Evolutionary conservation across 1,139 yeast genomes (phyloP).

Genomic region (Keqinozyma sinolaborantium): DNA sequence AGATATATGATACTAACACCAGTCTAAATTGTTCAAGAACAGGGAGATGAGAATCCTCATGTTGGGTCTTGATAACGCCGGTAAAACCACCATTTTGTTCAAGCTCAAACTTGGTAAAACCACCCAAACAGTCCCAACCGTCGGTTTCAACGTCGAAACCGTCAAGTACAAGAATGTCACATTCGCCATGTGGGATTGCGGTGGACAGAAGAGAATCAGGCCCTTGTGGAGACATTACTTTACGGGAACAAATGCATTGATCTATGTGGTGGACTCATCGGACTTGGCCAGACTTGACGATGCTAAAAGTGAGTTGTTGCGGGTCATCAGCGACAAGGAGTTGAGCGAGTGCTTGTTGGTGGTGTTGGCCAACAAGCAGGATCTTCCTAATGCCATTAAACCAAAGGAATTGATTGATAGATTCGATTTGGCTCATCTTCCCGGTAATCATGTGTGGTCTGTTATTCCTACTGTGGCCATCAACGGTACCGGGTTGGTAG

Average conservation of each 20-base stretch:
- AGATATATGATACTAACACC: constrained; percentile 5
- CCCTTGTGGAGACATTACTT: constrained; percentile 95
- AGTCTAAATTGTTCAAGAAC: constrained; percentile 57
- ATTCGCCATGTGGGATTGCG: constrained; percentile 96
- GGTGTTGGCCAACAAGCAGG: constrained; percentile 91
- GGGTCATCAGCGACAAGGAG: constrained; percentile 77
- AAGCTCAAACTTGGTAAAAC: constrained; percentile 72
- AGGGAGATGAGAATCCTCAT: constrained; percentile 71
- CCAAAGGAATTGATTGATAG: constrained; percentile 64
- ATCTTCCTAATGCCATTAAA: constrained; percentile 57
- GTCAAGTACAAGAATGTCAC: constrained; percentile 83
- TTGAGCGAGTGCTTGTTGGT: constrained; percentile 74
- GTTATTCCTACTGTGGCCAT: constrained; percentile 75
- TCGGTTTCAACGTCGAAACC: constrained; percentile 92
- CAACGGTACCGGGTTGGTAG: constrained; percentile 72
- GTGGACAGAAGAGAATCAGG: constrained; percentile 89
- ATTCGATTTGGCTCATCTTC: constrained; percentile 51
- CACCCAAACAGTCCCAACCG: constrained; percentile 86
- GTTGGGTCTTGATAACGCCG: constrained; percentile 92
- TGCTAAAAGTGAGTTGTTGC: constrained; percentile 71
- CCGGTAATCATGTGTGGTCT: constrained; percentile 64
- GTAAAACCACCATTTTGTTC: constrained; percentile 78
- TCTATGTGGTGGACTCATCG: constrained; percentile 84
- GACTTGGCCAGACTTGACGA: constrained; percentile 72
- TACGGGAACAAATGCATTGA: constrained; percentile 91